Evolutionary conservation across 805 yeast genomes (phyloP), one percentile per base, ranked within the genome.

Genomic region (Aciculoconidium aculeatum): DNA sequence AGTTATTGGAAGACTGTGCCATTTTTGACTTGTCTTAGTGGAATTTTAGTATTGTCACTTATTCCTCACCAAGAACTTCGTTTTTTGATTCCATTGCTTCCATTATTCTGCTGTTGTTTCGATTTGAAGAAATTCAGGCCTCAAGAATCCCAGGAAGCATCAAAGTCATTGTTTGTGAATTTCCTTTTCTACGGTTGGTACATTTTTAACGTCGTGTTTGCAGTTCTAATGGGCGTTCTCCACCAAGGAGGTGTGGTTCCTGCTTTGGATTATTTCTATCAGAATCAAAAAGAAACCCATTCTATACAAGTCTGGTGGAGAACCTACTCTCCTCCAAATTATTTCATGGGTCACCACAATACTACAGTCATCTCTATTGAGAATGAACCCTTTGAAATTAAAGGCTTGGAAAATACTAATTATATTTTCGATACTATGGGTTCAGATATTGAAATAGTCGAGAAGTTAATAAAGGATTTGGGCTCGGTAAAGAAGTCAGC

Each of bases 11-110:
- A 41, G 15, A 68, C 81, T 1, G 59, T 80, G 2, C 77, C 88
- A 1, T 70, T 75, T 37, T 55, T 77, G 21, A 55, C 88, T 2
- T 61, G 79, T 0, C 32, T 72, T 2, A 75, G 95, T 4, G 94
- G 87, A 0, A 15, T 84, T 1, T 4, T 63, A 0, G 31, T 74
- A 3, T 60, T 92, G 15, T 85, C 96, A 0, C 2, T 75, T 0
- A 67, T 86, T 13, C 94, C 94, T 10, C 99, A 92, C 52, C 99
- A 92, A 53, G 99, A 92, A 49, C 64, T 86, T n/a, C 63, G 99
- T 30, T 92, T 92, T 49, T 55, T 94, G 24, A 49, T 77, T 1
- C 97, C 98, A 0, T 47, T 80, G 12, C 60, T 82, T 2, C 96
- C 98, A 0, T 56, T 88, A 7, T 47, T 75, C 6, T 70, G 78